Conservation (phyloP, 2,329 filamentous ascomycete genomes). For the Phyllosticta paracitricarpa region DNA sequence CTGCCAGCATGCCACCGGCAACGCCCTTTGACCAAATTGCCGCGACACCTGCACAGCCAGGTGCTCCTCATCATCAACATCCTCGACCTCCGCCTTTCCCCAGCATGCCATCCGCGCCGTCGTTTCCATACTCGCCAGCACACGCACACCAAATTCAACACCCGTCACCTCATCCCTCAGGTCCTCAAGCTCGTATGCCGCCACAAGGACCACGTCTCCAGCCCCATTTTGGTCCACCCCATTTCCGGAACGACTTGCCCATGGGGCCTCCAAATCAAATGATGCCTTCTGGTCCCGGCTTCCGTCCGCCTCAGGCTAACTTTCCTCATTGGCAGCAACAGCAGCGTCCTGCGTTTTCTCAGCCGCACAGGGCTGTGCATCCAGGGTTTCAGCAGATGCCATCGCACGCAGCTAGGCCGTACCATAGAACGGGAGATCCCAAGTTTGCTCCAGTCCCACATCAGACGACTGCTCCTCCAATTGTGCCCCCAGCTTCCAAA, state of each 20-base stretch:
- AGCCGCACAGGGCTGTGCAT: constrained; percentile 7
- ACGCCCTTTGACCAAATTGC: constrained; percentile 48
- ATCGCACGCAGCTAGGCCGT: constrained; percentile 30
- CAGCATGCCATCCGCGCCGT: constrained; percentile 39
- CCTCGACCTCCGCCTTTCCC: constrained; percentile 43
- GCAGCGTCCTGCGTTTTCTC: constrained; percentile 10
- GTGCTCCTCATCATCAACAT: constrained; percentile 46
- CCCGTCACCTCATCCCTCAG: background rate
- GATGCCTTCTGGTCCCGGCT: constrained; percentile 8
- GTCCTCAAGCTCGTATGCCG: background rate
- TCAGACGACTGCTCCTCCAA: constrained; percentile 27
- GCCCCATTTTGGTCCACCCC: background rate
- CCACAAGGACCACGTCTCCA: background rate
- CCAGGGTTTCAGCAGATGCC: constrained; percentile 1
- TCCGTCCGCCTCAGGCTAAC: constrained; percentile 14
- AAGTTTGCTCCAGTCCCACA: constrained; percentile 31
- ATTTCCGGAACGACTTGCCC: background rate
- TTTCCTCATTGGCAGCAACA: constrained; percentile 3
- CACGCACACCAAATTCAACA: constrained; percentile 16
- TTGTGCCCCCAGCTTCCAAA: constrained; percentile 46
- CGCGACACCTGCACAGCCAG: constrained; percentile 42
- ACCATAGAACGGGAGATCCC: constrained; percentile 33
- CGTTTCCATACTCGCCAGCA: constrained; percentile 36
- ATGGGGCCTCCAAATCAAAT: background rate
- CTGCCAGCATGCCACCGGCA: constrained; percentile 14